Evolutionary conservation across 306 rosid genomes (phyloP).

Genomic region (Trichosanthes truncata): DNA sequence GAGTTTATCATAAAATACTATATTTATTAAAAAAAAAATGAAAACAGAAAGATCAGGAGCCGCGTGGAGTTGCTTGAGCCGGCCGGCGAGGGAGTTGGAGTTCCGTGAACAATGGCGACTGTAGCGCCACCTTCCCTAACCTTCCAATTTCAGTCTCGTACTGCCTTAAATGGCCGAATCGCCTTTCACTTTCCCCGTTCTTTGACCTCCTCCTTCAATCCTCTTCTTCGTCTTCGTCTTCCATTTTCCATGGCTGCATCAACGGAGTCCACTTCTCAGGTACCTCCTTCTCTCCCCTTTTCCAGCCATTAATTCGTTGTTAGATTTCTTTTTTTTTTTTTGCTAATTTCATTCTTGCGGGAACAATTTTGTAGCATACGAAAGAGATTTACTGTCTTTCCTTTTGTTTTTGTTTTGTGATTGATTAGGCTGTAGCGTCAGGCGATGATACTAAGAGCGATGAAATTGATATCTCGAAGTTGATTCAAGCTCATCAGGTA

Average conservation of each 20-base stretch:
- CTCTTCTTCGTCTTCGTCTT: constrained; percentile 22
- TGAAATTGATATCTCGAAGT: constrained; percentile 39
- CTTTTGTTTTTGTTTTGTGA: not conserved
- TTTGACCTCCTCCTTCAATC: constrained; percentile 13
- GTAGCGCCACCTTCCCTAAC: not conserved
- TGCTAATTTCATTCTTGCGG: not conserved
- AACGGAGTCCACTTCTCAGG: constrained; percentile 54
- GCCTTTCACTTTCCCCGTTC: constrained; percentile 27
- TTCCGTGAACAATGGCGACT: constrained; percentile 8
- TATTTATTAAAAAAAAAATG: no score
- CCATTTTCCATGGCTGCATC: constrained; percentile 74
- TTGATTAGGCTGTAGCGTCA: constrained; percentile 36
- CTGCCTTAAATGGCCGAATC: constrained; percentile 26
- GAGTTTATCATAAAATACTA: no score
- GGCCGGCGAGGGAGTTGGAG: not conserved
- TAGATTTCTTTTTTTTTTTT: not conserved
- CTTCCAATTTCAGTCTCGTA: constrained; percentile 7
- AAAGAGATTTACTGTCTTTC: not conserved
- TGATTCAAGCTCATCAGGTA: constrained; percentile 86
- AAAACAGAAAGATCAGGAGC: not conserved
- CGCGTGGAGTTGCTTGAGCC: not conserved
- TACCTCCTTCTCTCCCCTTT: constrained; percentile 4
- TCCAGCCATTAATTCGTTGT: not conserved
- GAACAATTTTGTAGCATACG: not conserved
- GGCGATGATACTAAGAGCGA: constrained; percentile 36